Evolutionary conservation across 371 early-diverging fungal genomes (phyloP).

Genomic region (Mucor circinelloides): DNA sequence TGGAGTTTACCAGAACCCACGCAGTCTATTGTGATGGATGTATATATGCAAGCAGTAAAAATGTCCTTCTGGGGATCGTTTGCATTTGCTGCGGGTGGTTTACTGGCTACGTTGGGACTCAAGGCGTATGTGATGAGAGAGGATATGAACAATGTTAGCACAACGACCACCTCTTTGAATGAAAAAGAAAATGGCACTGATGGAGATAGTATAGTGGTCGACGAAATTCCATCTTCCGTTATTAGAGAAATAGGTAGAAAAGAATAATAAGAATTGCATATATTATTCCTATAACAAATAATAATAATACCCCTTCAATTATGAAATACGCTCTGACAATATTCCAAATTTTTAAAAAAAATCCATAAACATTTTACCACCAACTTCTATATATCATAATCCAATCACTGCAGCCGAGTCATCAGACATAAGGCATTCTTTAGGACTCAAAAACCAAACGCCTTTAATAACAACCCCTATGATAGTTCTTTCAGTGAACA

Average conservation of each 20-base stretch:
- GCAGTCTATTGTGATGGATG: conserved; percentile 24
- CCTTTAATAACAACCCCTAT: too few species aligned
- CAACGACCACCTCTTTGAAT: neutral
- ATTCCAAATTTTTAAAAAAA: too few species aligned
- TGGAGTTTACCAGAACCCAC: conserved; percentile 32
- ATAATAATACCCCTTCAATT: too few species aligned
- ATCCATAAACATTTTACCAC: too few species aligned
- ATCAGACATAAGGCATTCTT: too few species aligned
- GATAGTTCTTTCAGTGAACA: too few species aligned
- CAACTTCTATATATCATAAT: too few species aligned
- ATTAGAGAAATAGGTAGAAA: neutral
- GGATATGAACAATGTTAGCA: conserved; percentile 2
- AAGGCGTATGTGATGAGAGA: conserved; percentile 37
- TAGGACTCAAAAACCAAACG: too few species aligned
- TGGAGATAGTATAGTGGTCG: neutral
- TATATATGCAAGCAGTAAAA: conserved; percentile 36
- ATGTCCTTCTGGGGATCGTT: conserved; percentile 40
- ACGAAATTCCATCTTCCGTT: neutral
- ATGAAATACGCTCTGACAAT: too few species aligned
- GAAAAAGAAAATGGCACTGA: neutral
- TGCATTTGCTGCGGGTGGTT: conserved; percentile 34
- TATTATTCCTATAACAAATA: too few species aligned
- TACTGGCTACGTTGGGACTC: conserved; percentile 30
- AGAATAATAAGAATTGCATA: neutral
- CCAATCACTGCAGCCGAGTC: too few species aligned